Evolutionary conservation across 345 rosid genomes (phyloP), one percentile per base, ranked within the genome.

Genomic region (Arabis hirsuta): DNA sequence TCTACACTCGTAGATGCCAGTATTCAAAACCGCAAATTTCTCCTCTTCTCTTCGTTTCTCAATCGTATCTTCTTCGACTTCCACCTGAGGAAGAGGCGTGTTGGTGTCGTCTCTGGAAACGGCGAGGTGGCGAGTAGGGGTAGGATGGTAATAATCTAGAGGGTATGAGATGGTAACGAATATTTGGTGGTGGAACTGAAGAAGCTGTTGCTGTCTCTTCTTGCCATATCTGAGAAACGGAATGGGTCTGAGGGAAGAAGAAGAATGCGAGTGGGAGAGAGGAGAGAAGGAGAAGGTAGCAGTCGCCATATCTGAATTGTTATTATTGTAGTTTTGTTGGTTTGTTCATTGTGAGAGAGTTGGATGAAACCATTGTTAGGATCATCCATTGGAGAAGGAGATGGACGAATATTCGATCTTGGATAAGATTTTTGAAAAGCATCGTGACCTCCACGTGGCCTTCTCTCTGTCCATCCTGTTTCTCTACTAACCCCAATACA

Each of bases 1-100:
- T 77, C 93, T 81, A 73, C 99, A 91, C 88, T 95, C 97, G 31
- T 84, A 95, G 54, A 95, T 85, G 6, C 99, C 99, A 5, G 99
- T 95, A 80, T 95, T 95, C 67, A 95, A 59, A 66, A 95, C 96
- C 0, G 97, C 99, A 68, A 95, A 95, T 61, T 91, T 89, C 86
- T 89, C 99, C 38, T 95, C 97, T 56, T 87, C 52, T 55, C 96
- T 84, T 51, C 89, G 71, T 3, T 47, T 51, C 11, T 56, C 78
- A 4, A 65, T 57, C 0, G 55, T 53, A 11, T 52, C 69, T 62
- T 52, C 68, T 62, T 70, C 76, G 44, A 24, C 4, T 13, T 69
- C 71, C 5, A 5, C 32, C 11, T 54, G 64, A 29, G 74, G 19
- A 58, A 51, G 50, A 70, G 89, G 70, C 7, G 73, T 69, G 34